Percentiles rank a stretch among this genome's conserved stretches.
Evolutionary conservation across 805 yeast genomes (phyloP).

Genomic region (Hanseniaspora nectarophila): DNA sequence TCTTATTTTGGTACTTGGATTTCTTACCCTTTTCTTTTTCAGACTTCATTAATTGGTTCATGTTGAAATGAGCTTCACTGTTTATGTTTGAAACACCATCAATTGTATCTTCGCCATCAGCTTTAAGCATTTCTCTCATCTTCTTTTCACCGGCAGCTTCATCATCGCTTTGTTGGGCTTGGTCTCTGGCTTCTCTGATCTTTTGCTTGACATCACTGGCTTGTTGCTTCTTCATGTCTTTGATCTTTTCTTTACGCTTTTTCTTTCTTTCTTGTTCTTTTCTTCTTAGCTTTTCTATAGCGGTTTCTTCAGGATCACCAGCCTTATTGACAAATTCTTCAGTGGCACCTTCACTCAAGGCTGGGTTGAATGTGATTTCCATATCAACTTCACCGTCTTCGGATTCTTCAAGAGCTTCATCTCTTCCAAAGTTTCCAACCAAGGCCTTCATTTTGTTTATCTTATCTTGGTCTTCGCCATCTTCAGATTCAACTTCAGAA

Average conservation of each 20-base stretch:
- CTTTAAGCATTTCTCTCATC: conserved; percentile 29
- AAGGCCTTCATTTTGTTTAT: conserved; percentile 54
- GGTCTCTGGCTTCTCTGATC: conserved; percentile 26
- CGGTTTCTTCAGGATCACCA: conserved; percentile 45
- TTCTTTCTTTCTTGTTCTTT: conserved; percentile 89
- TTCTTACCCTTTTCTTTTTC: conserved; percentile 52
- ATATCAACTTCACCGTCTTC: conserved; percentile 66
- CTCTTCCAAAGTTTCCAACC: conserved; percentile 33
- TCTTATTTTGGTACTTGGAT: conserved; percentile 35
- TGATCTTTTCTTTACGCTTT: conserved; percentile 65
- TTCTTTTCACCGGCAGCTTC: conserved; percentile 61
- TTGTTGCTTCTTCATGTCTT: conserved; percentile 40
- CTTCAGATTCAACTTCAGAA: conserved; percentile 39
- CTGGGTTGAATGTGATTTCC: conserved; percentile 94
- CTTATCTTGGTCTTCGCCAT: conserved; percentile 29
- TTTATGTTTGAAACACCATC: conserved; percentile 27
- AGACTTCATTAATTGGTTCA: conserved; percentile 65
- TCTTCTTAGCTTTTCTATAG: conserved; percentile 67
- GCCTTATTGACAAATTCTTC: conserved; percentile 24
- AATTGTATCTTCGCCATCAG: conserved; percentile 44
- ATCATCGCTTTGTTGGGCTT: conserved; percentile 29
- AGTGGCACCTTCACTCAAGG: conserved; percentile 32
- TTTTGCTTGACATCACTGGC: conserved; percentile 43
- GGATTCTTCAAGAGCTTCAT: conserved; percentile 25
- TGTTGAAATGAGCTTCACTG: conserved; percentile 53